Percentiles rank a stretch among this genome's conserved stretches.
These are phyloP conservation scores for Hymenoscyphus fructigenus DNA, from an alignment of 2,329 filamentous ascomycete species.

Conservation along the genomic window DNA sequence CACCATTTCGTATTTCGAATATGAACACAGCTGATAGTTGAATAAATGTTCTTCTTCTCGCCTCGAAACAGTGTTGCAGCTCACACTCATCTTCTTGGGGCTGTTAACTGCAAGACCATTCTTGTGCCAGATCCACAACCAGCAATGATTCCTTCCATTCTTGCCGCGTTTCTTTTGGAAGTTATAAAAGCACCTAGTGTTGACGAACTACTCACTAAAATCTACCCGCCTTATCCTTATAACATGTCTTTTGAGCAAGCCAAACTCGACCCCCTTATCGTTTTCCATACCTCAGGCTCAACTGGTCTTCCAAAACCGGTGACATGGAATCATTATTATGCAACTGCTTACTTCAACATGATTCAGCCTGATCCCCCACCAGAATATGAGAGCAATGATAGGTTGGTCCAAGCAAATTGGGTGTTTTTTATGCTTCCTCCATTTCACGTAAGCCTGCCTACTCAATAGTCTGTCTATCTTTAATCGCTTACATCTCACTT, in stretches of 20 bases:
- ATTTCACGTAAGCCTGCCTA: conserved; percentile 14
- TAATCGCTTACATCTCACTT: not conserved
- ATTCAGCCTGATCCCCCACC: conserved; percentile 40
- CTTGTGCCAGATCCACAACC: conserved; percentile 1
- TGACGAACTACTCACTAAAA: conserved; percentile 7
- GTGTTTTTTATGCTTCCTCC: conserved; percentile 8
- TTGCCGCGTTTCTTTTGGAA: not conserved
- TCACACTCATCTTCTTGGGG: conserved; percentile 5
- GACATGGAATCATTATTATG: conserved; percentile 37
- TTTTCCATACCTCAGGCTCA: conserved; percentile 44
- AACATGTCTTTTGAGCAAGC: not conserved
- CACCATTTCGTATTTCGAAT: not conserved
- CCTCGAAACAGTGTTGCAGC: conserved; percentile 12
- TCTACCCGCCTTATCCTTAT: not conserved
- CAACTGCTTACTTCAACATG: conserved; percentile 4
- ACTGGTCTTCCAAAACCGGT: conserved; percentile 45
- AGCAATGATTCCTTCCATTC: not conserved
- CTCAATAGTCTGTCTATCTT: not conserved
- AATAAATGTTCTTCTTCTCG: conserved; percentile 11
- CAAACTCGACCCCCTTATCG: conserved; percentile 21
- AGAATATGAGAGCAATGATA: conserved; percentile 12
- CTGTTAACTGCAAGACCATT: conserved; percentile 1
- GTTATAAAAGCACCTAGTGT: conserved; percentile 8
- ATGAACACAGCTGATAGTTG: not conserved
- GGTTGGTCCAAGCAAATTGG: not conserved